Evolutionary conservation across 2,329 filamentous ascomycete species (phyloP).

Genomic region (Fusarium tuaranense): DNA sequence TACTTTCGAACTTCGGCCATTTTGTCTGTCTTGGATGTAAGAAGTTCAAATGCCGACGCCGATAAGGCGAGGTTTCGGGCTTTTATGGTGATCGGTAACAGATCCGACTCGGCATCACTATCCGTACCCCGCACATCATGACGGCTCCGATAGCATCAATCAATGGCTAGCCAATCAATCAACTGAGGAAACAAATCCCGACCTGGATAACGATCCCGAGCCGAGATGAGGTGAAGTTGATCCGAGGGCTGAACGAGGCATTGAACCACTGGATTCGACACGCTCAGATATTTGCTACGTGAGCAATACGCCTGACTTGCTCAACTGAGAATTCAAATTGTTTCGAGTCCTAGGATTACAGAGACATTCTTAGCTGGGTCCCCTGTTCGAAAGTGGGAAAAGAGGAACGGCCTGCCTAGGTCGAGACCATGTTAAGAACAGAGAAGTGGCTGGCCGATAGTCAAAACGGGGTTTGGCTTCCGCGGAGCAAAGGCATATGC

Average conservation of each 20-base stretch:
- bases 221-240: neutral
- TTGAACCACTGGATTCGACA: neutral
- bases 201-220: neutral
- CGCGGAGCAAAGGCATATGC: neutral
- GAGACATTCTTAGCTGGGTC: neutral
- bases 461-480: neutral
- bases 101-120: conserved; percentile 23
- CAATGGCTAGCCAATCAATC: neutral
- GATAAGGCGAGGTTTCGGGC: neutral
- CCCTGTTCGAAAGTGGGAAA: neutral
- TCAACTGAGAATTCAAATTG: neutral
- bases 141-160: neutral
- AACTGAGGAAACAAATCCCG: neutral
- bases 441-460: neutral
- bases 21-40: accelerated
- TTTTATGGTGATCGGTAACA: conserved; percentile 4
- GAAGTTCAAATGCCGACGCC: too few species aligned
- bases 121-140: conserved; percentile 5
- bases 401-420: neutral
- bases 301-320: neutral
- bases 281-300: neutral
- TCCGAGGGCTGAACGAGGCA: neutral
- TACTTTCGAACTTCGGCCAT: conserved; percentile 50
- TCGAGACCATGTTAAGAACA: neutral
- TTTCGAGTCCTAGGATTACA: neutral